Base-by-base conservation (phyloP, 805 yeast genomes). In the Candida odintsovae region DNA sequence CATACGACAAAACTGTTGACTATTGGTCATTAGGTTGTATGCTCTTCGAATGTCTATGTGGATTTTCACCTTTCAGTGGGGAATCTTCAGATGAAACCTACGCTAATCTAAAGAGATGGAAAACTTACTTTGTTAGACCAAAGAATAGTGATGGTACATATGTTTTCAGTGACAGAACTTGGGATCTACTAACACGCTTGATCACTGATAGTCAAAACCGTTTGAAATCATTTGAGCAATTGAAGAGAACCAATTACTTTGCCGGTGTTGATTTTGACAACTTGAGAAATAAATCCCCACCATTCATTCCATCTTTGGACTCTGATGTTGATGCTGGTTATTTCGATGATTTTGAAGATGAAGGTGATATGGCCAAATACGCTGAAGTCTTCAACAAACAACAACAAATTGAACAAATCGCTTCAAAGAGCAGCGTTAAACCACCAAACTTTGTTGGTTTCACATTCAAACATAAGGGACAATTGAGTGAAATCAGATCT, bases 1-100 rank as follows among this genome's bases (percentile, higher is more conserved):
- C 83, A 48, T 94, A 94, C 65, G 97, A 94, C 63, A 90, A 84
- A 64, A 92, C 99, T 15, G 95, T 95, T 48, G 99, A 94, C 70
- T 94, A 94, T 65, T 94, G 99, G 99, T 90, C 98, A 0, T 72
- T 94, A 48, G 99, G 99, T 5, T 94, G 99, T 68, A 94, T 94
- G 83, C 72, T 94, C 36, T 94, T 92, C 64, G 99, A 94, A 68
- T 87, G 97, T 41, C 77, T 94, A 47, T 94, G 94, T 53, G 98
- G 99, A 0, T 94, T 88, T 66, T 95, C 99, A 3, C 99, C 99
- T 40, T 94, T 94, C 62, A 83, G 96, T 38, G 99, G 99, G 3
- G 80, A 90, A 38, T 80, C 87, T 37, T 86, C 95, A 36, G 96
- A 94, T 59, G 99, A 94, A 64, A 94, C 99, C 0, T 94, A 95